Evolutionary conservation across 2,329 filamentous ascomycete species (phyloP), one percentile per base, ranked within the genome.

Genomic region (Leptodontidium sp.): DNA sequence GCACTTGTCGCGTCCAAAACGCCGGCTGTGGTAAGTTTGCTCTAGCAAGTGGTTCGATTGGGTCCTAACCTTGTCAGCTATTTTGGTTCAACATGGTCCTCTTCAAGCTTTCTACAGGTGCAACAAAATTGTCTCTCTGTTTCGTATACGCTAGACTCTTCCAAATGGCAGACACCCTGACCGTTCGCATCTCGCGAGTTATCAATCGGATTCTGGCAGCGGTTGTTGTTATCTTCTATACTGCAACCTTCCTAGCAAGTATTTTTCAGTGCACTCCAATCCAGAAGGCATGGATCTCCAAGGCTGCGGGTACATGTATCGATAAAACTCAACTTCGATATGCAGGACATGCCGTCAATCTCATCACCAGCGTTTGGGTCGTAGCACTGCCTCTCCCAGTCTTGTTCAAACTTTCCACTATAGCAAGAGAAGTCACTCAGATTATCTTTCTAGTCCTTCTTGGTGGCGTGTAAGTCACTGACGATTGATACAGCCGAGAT

Each of bases 231-330:
- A 35, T 21, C 53, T 57, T 32, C 26, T 57, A 57, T 21, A 32
- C 35, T 32, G 53, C 53, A 32, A 57, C 35, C 26, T 57, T 57
- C 53, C 14, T 57, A 32, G 26, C 53, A 38, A 38, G 26, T 57
- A 35, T 38, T n/a, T 57, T 57, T 57, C 53, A 57, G 53, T 57
- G 53, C 35, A 57, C 53, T 57, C 26, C 53, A 57, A 38, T 57
- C 53, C 12, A 32, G 35, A 57, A 57, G 26, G 26, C 53, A 17
- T 57, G 53, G 53, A 57, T 35, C 0, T 57, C 26, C 15, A 57
- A 32, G 14, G 14, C n/a, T 17, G 26, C 21, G 17, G 53, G 53
- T 38, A 57, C 26, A 32, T 57, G 53, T 38, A 38, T 57, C 15
- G 35, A 57, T 21, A 32, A 32, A 32, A 57, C 26, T 7, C 26